Base-by-base conservation (phyloP, 345 rosid genomes). In the Moringa oleifera region DNA sequence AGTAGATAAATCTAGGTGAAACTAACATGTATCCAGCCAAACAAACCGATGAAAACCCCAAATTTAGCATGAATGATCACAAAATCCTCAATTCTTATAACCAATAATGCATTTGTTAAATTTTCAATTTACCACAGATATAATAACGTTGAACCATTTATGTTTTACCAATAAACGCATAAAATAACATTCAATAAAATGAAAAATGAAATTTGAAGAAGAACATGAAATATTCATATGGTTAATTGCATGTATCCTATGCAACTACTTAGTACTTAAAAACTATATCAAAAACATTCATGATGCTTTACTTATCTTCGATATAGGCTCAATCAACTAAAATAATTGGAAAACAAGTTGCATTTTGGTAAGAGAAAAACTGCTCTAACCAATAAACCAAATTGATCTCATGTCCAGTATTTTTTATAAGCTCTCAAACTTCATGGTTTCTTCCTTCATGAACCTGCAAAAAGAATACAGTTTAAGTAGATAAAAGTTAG, bases 371-470 rank as follows among this genome's bases (percentile, higher is more conserved):
- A 0, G 31, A 1, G 21, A 23, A 64, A 58, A 58, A 53, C 19
- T 51, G 23, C 21, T 24, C 19, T 59, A 52, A n/a, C n/a, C 18
- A 25, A 25, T 58, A 61, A 58, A 62, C 41, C 24, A 52, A 83
- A 80, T 87, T 74, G 70, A 86, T 97, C 97, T 90, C 84, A 73
- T 90, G 90, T 68, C 95, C 95, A n/a, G 92, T 90, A 71, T 82
- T 82, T 81, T 94, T 94, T 71, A 94, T 86, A 55, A 94, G 80
- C 82, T 90, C 99, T 57, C 96, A 81, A 55, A 94, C 97, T 79
- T 90, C 97, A 60, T 90, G 99, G 68, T 88, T 90, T 68, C 96
- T 86, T 55, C 99, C 99, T 80, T 94, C 96, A 63, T 90, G 92
- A 79, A 94, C 97, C 99, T 90, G 84, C 72, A 72, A 45, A 41